Evolutionary conservation across 768 basidiomycete species (phyloP).

Genomic region (Russula virescens): DNA sequence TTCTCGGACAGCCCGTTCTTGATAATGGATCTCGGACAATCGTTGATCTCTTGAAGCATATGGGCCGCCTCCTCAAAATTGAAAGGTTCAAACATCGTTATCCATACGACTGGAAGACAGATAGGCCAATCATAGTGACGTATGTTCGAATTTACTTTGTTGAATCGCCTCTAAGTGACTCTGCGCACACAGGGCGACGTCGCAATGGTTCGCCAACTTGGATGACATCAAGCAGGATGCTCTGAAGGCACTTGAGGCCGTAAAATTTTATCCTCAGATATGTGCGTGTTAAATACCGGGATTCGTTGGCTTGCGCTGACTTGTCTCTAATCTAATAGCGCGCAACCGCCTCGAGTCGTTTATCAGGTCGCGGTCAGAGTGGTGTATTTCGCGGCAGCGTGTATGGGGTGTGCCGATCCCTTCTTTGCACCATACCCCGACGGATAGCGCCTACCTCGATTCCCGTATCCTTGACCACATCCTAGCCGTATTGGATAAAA

Average conservation of each 20-base stretch:
- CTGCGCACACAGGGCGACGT: constrained; percentile 62
- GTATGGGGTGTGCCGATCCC: constrained; percentile 98
- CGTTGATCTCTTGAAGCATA: constrained; percentile 52
- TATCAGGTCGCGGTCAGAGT: constrained; percentile 84
- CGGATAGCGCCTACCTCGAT: constrained; percentile 61
- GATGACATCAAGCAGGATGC: constrained; percentile 78
- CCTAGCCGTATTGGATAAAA: constrained; percentile 60
- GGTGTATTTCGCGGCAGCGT: constrained; percentile 98
- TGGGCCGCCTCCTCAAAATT: constrained; percentile 55
- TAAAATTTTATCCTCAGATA: constrained; percentile 67
- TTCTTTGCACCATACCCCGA: constrained; percentile 61
- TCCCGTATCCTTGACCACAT: constrained; percentile 65
- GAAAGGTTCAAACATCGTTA: constrained; percentile 80
- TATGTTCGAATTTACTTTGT: constrained; percentile 34
- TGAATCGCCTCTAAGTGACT: background rate
- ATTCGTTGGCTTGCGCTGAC: background rate
- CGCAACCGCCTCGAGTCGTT: constrained; percentile 85
- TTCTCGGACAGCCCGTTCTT: constrained; percentile 70
- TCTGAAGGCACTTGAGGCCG: constrained; percentile 56
- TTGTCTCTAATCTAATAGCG: constrained; percentile 44
- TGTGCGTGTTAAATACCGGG: constrained; percentile 43
- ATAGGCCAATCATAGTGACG: constrained; percentile 88
- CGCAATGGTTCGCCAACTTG: constrained; percentile 96
- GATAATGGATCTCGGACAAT: constrained; percentile 64
- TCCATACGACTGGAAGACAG: constrained; percentile 96